Conservation (phyloP, 192 early-diverging fungal genomes). For the Podila epicladia region DNA sequence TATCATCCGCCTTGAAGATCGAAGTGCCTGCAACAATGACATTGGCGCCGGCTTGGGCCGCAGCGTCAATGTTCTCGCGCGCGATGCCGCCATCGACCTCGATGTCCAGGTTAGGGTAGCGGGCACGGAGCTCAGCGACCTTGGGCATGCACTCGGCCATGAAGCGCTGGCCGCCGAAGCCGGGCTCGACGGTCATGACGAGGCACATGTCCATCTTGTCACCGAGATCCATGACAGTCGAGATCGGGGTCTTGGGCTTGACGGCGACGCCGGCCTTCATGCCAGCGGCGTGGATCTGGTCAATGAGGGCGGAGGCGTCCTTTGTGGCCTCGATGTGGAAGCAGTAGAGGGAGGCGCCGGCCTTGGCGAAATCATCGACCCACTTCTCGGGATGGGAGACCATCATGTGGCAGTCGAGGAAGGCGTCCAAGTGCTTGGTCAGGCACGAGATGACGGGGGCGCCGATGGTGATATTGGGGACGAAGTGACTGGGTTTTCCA, state of each 20-base stretch:
- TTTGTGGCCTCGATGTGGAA: conserved; percentile 95
- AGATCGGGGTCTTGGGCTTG: conserved; percentile 88
- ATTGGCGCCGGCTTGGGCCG: conserved; percentile 92
- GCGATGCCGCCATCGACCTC: conserved; percentile 95
- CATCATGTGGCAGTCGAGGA: conserved; percentile 80
- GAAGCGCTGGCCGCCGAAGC: conserved; percentile 96
- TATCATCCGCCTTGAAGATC: conserved; percentile 83
- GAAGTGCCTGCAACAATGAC: conserved; percentile 97
- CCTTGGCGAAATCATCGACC: conserved; percentile 94
- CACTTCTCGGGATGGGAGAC: conserved; percentile 73
- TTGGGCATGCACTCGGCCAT: conserved; percentile 91
- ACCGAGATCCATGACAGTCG: conserved; percentile 63
- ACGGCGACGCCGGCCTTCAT: conserved; percentile 95
- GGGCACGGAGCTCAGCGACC: conserved; percentile 76
- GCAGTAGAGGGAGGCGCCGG: conserved; percentile 87
- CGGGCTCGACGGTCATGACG: conserved; percentile 98
- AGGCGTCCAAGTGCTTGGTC: conserved; percentile 88
- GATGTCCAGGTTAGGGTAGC: conserved; percentile 90
- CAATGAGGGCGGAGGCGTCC: conserved; percentile 79
- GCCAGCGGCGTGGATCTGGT: conserved; percentile 78
- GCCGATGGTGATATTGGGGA: conserved; percentile 96
- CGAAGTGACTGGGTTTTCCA: conserved; percentile 81
- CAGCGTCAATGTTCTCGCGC: conserved; percentile 84
- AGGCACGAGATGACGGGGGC: conserved; percentile 91
- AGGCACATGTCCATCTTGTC: conserved; percentile 86